Conservation (phyloP, 345 rosid species). For the Moricandia arvensis region DNA sequence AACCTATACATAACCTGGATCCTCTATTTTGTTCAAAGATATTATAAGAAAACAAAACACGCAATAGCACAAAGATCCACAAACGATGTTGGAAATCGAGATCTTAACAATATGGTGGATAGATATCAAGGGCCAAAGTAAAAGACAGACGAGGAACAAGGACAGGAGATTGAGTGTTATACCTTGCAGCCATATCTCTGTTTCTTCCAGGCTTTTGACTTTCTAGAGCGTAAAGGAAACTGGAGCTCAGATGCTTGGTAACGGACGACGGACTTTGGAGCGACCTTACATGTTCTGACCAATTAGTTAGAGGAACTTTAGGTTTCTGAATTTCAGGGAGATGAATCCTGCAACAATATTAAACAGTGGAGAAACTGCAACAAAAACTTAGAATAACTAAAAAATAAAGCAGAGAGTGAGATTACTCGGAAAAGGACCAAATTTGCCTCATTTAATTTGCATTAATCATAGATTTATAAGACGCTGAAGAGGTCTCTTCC, state of each 20-base stretch:
- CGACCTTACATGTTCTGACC: conserved; percentile 62
- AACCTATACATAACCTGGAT: too few species aligned
- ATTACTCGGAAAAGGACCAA: conserved; percentile 14
- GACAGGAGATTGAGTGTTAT: background rate
- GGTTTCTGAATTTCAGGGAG: conserved; percentile 41
- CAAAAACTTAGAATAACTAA: background rate
- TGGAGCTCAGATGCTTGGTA: conserved; percentile 54
- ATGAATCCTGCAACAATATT: conserved; percentile 33
- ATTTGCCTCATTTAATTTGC: conserved; percentile 41
- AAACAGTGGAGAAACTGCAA: conserved; percentile 15
- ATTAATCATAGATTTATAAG: conserved; percentile 39
- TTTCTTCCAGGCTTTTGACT: conserved; percentile 54
- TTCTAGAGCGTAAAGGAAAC: conserved; percentile 67
- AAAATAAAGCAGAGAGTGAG: background rate
- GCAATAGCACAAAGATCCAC: background rate
- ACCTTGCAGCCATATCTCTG: conserved; percentile 56
- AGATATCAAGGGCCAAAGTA: background rate
- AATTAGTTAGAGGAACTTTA: conserved; percentile 61
- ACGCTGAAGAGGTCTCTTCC: conserved; percentile 22
- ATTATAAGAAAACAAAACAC: background rate
- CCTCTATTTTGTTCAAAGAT: too few species aligned
- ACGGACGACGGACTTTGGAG: conserved; percentile 39
- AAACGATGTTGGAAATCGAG: background rate
- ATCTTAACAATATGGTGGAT: background rate
- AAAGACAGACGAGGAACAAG: background rate